Evolutionary conservation across 2,329 filamentous ascomycete genomes (phyloP).

Genomic region (Raffaelea deltoideospora): DNA sequence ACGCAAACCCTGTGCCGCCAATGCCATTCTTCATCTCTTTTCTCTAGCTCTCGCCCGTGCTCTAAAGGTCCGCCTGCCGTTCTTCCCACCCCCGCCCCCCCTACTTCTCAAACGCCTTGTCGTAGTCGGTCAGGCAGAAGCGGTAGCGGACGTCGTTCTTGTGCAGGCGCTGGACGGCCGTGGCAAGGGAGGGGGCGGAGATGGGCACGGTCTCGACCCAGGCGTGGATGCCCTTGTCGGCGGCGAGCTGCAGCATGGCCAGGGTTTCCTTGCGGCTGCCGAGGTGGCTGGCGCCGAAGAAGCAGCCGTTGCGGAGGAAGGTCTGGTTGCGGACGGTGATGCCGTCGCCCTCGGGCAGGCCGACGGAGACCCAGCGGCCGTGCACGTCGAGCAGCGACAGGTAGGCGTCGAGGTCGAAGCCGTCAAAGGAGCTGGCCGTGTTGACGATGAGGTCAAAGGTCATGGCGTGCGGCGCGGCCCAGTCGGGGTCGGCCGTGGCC

Average conservation of each 20-base stretch:
- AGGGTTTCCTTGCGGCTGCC: conserved; percentile 56
- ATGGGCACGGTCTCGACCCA: conserved; percentile 66
- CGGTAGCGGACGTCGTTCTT: conserved; percentile 61
- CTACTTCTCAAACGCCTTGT: conserved; percentile 47
- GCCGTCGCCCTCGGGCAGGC: conserved; percentile 62
- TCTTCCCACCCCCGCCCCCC: neutral
- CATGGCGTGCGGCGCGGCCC: conserved; percentile 40
- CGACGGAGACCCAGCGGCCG: conserved; percentile 66
- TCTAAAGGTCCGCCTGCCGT: neutral
- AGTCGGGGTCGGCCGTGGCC: conserved; percentile 39
- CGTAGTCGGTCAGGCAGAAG: conserved; percentile 58
- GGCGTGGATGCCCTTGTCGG: conserved; percentile 51
- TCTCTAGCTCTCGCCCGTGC: neutral
- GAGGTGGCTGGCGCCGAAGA: conserved; percentile 57
- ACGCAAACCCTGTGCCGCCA: too few relatives aligned
- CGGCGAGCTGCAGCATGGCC: conserved; percentile 56
- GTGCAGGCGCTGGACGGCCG: conserved; percentile 53
- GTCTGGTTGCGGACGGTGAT: conserved; percentile 58
- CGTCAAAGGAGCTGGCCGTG: conserved; percentile 53
- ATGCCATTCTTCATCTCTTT: conserved; percentile 1
- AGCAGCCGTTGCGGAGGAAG: conserved; percentile 59
- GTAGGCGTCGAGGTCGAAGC: conserved; percentile 56
- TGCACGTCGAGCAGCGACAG: conserved; percentile 69
- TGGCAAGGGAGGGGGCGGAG: conserved; percentile 52
- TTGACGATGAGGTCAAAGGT: conserved; percentile 66